These are phyloP conservation scores for Lathyrus aphaca DNA, from an alignment of 306 rosid genomes.

Conservation along the genomic window DNA sequence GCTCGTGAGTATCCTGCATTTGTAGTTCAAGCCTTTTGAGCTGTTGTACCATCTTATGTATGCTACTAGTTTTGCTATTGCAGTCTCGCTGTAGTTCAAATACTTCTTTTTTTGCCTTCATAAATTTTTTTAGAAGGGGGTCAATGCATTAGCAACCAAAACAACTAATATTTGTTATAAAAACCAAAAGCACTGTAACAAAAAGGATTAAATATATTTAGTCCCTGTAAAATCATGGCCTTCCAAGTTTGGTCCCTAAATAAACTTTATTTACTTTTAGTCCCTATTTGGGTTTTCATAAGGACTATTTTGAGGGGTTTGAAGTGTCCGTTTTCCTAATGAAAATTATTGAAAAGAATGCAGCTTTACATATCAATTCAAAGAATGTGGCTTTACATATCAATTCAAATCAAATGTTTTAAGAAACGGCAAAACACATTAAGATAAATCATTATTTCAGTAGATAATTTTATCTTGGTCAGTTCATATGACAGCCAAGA, in stretches of 20 bases:
- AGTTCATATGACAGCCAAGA: constrained; percentile 7
- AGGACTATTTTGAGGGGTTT: neutral
- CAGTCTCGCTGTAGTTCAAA: constrained; percentile 60
- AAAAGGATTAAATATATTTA: neutral
- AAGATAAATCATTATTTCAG: constrained; percentile 13
- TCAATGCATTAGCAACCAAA: constrained; percentile 32
- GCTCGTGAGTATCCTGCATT: constrained; percentile 66
- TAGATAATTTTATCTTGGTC: constrained; percentile 6
- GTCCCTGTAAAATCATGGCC: neutral
- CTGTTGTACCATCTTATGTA: constrained; percentile 51
- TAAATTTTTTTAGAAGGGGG: neutral
- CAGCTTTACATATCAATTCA: neutral
- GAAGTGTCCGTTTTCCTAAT: neutral
- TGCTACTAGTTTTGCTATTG: constrained; percentile 44
- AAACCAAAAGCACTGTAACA: constrained; percentile 15
- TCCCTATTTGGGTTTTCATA: neutral
- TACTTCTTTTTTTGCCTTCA: constrained; percentile 72
- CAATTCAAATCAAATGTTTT: neutral
- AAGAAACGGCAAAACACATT: neutral
- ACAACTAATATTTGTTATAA: constrained; percentile 15
- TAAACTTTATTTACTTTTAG: neutral
- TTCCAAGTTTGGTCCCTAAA: neutral
- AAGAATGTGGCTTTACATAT: neutral
- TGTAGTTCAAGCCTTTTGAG: constrained; percentile 64
- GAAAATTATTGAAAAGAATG: neutral